phyloP scores from a whole-genome alignment of 768 basidiomycete genomes.

The Gloeophyllum trabeum region DNA sequence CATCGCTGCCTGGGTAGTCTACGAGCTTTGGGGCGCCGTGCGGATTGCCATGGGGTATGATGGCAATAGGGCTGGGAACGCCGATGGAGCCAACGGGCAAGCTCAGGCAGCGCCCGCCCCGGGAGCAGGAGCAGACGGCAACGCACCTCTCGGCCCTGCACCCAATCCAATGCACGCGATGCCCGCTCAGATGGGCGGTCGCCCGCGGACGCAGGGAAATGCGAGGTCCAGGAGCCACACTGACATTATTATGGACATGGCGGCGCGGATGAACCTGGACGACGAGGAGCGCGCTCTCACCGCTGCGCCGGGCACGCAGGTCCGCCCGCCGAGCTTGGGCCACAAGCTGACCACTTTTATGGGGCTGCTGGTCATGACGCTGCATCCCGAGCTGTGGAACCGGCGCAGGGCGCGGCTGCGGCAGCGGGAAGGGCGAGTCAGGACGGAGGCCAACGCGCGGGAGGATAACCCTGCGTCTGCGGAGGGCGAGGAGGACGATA shows the following conservation, averaged over 20 bases:
- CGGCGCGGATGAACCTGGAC: conserved; percentile 48
- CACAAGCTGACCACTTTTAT: conserved; percentile 45
- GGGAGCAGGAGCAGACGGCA: not conserved
- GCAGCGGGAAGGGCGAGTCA: conserved; percentile 51
- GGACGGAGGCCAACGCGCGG: conserved; percentile 47
- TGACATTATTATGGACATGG: conserved; percentile 29
- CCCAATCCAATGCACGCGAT: not conserved
- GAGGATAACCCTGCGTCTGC: conserved; percentile 17
- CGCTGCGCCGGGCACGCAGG: conserved; percentile 8
- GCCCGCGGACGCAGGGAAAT: conserved; percentile 9
- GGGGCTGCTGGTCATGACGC: conserved; percentile 42
- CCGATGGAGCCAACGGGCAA: conserved; percentile 6
- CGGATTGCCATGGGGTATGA: conserved; percentile 29
- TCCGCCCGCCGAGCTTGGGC: conserved; percentile 30
- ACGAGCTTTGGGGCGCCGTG: conserved; percentile 67
- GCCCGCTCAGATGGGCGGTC: conserved; percentile 6
- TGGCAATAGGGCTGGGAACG: conserved; percentile 18
- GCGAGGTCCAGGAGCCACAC: conserved; percentile 19
- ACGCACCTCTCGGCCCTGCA: not conserved
- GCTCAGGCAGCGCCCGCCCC: not conserved
- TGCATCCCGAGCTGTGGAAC: conserved; percentile 71
- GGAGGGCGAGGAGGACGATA: conserved; percentile 13
- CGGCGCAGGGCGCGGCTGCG: conserved; percentile 46
- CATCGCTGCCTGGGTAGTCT: conserved; percentile 58
- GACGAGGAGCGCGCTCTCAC: conserved; percentile 40